Evolutionary conservation across 495 filamentous ascomycete species (phyloP).

Genomic region (Podospora australis): DNA sequence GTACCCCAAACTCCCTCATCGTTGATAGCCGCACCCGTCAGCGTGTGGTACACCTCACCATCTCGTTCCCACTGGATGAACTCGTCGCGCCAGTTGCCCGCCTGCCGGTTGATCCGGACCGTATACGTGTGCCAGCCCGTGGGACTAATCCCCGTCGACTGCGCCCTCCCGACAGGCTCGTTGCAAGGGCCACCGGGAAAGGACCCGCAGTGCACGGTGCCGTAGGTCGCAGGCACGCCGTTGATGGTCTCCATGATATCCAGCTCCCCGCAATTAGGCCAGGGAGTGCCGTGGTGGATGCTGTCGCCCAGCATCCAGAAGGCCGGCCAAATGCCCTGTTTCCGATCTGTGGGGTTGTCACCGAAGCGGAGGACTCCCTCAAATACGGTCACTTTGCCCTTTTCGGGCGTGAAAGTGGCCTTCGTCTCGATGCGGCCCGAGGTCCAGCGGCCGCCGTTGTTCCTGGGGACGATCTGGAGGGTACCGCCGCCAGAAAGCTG

Average conservation of each 20-base stretch:
- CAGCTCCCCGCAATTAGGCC: conserved; percentile 46
- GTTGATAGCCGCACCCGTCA: conserved; percentile 35
- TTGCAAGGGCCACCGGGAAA: conserved; percentile 38
- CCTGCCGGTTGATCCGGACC: conserved; percentile 35
- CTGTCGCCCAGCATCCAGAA: conserved; percentile 48
- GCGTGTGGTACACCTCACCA: conserved; percentile 31
- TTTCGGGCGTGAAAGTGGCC: conserved; percentile 32
- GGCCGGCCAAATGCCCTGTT: conserved; percentile 49
- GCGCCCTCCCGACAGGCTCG: conserved; percentile 35
- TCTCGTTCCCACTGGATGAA: conserved; percentile 41
- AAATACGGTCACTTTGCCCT: conserved; percentile 35
- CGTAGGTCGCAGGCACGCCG: conserved; percentile 37
- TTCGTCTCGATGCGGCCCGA: conserved; percentile 45
- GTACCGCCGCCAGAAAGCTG: conserved; percentile 42
- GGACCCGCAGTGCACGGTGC: conserved; percentile 44
- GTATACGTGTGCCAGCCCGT: conserved; percentile 42
- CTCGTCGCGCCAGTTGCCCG: conserved; percentile 35
- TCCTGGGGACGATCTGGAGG: conserved; percentile 40
- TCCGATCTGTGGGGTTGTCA: conserved; percentile 17
- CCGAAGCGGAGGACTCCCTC: conserved; percentile 40
- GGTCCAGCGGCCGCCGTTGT: conserved; percentile 39
- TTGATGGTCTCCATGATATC: conserved; percentile 49
- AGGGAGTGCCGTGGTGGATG: conserved; percentile 43
- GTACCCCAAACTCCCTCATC: conserved; percentile 39
- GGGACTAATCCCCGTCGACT: conserved; percentile 25